phyloP scores from a whole-genome alignment of 129 eudicot species.

The Daucus carota region DNA sequence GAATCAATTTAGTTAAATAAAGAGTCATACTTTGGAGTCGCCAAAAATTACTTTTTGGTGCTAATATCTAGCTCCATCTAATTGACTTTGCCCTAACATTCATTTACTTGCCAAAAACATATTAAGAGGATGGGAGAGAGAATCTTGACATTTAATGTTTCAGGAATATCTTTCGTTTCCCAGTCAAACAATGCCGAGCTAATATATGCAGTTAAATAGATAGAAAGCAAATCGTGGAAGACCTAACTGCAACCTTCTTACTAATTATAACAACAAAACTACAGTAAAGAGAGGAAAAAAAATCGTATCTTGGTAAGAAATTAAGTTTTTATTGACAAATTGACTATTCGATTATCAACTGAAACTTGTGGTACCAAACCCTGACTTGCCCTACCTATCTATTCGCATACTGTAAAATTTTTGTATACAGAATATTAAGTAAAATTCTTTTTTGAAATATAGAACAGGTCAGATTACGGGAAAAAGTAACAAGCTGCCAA shows the following conservation, averaged over 20 bases:
- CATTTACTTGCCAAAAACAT: neutral
- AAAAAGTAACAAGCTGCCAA: neutral
- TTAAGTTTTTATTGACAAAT: neutral
- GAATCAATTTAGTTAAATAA: too few species aligned
- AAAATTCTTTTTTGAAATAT: neutral
- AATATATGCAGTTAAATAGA: neutral
- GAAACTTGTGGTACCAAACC: neutral
- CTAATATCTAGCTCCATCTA: too few species aligned
- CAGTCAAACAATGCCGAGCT: neutral
- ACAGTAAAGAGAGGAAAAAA: neutral
- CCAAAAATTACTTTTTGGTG: too few species aligned
- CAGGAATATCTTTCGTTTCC: neutral
- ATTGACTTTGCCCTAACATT: neutral
- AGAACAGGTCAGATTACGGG: neutral
- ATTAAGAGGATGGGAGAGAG: neutral
- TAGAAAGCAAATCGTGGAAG: neutral
- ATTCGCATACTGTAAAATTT: neutral
- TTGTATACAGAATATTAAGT: too few species aligned
- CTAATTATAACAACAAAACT: neutral
- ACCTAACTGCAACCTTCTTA: neutral
- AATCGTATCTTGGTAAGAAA: neutral
- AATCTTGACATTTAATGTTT: neutral
- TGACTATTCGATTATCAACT: neutral
- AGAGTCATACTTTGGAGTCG: too few species aligned
- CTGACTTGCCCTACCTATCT: neutral